Evolutionary conservation across 192 early-diverging fungal species (phyloP), one percentile per base, ranked within the genome.

Genomic region (Spizellomyces sp.): DNA sequence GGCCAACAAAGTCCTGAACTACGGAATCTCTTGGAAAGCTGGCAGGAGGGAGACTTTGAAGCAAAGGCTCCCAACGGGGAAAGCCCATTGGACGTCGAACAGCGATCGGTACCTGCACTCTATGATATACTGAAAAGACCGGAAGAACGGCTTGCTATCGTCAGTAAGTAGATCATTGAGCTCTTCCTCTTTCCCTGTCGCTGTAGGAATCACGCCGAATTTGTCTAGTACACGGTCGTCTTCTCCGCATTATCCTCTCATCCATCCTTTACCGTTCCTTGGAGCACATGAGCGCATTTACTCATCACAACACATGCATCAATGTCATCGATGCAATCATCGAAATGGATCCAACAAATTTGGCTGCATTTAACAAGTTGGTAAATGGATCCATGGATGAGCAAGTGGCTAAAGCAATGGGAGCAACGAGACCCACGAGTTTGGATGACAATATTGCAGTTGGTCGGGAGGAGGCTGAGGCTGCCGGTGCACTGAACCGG

Each of bases 231-330:
- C 85, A 86, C 72, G 85, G 85, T 17, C 73, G 85, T 47, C 75
- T 84, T 15, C 68, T 86, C 15, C 80, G 85, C 48, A 84, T 86
- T 57, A 66, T 86, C 36, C 74, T 86, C 56, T 77, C 85, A 19
- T 79, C 76, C n/a, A 62, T 86, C 6, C 45, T 86, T 9, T 76
- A 69, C 62, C 64, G 64, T 10, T 75, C 75, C 14, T 69, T 86
- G 19, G 69, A 66, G 9, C 62, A 76, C 59, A 86, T 86, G 85
- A 64, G 44, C 59, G 52, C 66, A 0, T 86, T 79, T 48, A 66
- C 52, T 8, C 85, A 86, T 56, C 69, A 77, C 64, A 86, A 86
- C 70, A 81, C 79, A 1, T 83, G 83, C 67, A 69, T 86, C 60
- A 86, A 86, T 66, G 66, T 85, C n/a, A 66, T 86, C 3, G 84